Conservation (phyloP, 2,329 filamentous ascomycete genomes). For the Cladosporium sp. region DNA sequence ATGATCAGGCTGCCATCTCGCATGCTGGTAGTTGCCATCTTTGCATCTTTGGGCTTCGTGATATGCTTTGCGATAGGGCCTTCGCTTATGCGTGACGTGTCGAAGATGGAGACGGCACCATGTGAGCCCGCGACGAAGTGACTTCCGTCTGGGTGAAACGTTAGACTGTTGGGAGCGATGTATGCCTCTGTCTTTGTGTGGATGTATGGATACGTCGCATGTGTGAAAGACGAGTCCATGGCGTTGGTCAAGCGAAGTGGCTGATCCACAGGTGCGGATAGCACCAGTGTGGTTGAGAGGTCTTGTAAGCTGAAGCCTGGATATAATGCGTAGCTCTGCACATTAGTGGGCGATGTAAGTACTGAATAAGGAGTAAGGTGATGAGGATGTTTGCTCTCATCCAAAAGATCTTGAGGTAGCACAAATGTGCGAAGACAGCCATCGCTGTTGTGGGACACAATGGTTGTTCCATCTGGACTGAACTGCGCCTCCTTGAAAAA, state of each 20-base stretch:
- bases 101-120: conserved; percentile 57
- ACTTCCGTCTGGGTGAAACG: conserved; percentile 51
- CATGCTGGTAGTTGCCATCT: conserved; percentile 40
- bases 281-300: conserved; percentile 49
- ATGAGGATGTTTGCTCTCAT: conserved; percentile 38
- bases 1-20: conserved; percentile 54
- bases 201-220: conserved; percentile 57
- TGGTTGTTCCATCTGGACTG: conserved; percentile 57
- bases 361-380: conserved; percentile 48
- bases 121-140: conserved; percentile 60
- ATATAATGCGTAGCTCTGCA: conserved; percentile 56
- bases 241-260: conserved; percentile 60
- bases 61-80: conserved; percentile 47
- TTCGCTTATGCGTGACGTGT: conserved; percentile 47
- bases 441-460: conserved; percentile 56
- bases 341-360: conserved; percentile 46
- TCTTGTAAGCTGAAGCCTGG: conserved; percentile 57
- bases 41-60: conserved; percentile 40
- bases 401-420: conserved; percentile 53
- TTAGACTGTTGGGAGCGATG: conserved; percentile 55
- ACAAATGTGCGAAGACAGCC: conserved; percentile 55
- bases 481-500: conserved; percentile 50
- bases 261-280: conserved; percentile 54
- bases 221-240: conserved; percentile 44
- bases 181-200: conserved; percentile 58